Evolutionary conservation across 129 eudicot species (phyloP), one percentile per base, ranked within the genome.

Genomic region (Chrysanthemum seticuspe): DNA sequence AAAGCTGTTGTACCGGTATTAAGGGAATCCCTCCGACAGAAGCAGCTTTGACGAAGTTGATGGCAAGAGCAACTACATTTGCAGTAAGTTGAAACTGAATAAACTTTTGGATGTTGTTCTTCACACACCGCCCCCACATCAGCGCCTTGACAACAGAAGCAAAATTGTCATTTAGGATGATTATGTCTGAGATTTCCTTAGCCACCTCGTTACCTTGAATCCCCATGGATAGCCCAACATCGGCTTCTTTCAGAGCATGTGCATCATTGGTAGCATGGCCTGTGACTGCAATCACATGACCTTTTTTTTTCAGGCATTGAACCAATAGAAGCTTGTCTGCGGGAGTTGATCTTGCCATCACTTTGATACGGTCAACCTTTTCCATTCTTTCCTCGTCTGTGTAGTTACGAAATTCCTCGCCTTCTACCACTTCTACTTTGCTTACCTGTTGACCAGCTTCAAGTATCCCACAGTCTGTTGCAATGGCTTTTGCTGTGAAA

Each of bases 241-340:
- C 63, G 5, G 63, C 63, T 19, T 58, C 63, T 1, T 19, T 13
- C 2, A 57, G 13, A 57, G 29, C 62, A 0, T 34, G 63, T 58
- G 34, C 29, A 58, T 18, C 63, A 0, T 58, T 58, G 21, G 34
- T 19, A 5, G 34, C 34, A 16, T 19, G 14, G 21, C 63, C 63
- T 10, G 63, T 58, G 63, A 58, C 63, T 19, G 63, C 63, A 19
- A 58, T 34, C 63, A 58, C 63, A 19, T 58, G 63, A 27, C 63
- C 63, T 58, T 58, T 58, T 34, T 4, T 58, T 58, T 6, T 58
- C 63, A 58, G 10, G 14, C 63, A 19, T 12, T 10, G 7, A 9
- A 58, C 63, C 63, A 58, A 19, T 58, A 58, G 63, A 58, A 58
- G 63, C 34, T 58, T 58, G 25, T 58, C 63, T 1, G 21, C 0